Evolutionary conservation across 2,329 filamentous ascomycete genomes (phyloP).

Genomic region (Arthrobotrys iridis): DNA sequence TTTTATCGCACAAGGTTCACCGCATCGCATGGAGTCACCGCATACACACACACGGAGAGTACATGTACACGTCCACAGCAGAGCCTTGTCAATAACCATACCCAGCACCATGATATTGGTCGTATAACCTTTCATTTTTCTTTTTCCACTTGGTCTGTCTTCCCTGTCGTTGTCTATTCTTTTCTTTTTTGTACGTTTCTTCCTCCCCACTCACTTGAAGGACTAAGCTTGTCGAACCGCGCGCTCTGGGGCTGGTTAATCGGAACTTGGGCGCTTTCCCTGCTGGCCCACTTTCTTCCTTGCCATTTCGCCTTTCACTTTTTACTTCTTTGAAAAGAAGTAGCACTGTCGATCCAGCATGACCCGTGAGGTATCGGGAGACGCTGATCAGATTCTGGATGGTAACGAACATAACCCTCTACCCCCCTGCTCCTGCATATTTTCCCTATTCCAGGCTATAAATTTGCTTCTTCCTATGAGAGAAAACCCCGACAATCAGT

Average conservation of each 20-base stretch:
- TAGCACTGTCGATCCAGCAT: conserved; percentile 9
- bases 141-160: neutral
- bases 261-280: conserved; percentile 21
- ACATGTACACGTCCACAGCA: conserved; percentile 2
- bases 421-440: conserved; percentile 2
- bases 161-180: neutral
- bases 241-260: conserved; percentile 18
- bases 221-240: neutral
- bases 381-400: conserved; percentile 34
- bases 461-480: neutral
- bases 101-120: conserved; percentile 37
- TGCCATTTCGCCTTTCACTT: neutral
- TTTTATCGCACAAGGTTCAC: conserved; percentile 6
- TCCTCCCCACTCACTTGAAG: neutral
- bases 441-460: conserved; percentile 26
- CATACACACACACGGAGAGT: conserved; percentile 1
- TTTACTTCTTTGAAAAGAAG: neutral
- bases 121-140: conserved; percentile 43
- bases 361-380: conserved; percentile 48
- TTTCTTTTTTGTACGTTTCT: neutral
- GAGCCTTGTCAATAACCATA: conserved; percentile 10
- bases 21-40: neutral
- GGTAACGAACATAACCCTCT: conserved; percentile 25
- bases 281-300: neutral
- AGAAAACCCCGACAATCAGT: conserved; percentile 21